Evolutionary conservation across 306 rosid species (phyloP).

Genomic region (Comarum palustre): DNA sequence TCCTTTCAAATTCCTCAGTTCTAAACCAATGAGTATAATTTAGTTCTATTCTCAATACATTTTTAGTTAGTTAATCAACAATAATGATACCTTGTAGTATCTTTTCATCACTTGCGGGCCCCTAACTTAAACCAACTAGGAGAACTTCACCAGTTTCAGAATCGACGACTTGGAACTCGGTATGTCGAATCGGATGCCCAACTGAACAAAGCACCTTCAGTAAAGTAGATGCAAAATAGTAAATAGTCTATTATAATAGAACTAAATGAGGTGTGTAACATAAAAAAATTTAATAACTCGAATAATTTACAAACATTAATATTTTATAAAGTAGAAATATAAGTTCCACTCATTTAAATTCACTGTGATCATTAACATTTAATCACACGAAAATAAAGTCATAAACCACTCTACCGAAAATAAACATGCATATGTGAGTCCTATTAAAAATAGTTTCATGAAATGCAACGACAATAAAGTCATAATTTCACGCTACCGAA

Average conservation of each 20-base stretch:
- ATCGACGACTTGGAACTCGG: slow-evolving; percentile 72
- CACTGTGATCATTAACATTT: too few relatives aligned
- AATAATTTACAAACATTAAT: too few relatives aligned
- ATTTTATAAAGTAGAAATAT: too few relatives aligned
- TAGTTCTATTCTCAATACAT: neutral
- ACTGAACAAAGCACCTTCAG: slow-evolving; percentile 90
- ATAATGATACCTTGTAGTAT: slow-evolving; percentile 72
- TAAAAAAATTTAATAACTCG: too few relatives aligned
- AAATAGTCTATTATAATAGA: slow-evolving; percentile 20
- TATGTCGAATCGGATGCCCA: slow-evolving; percentile 76
- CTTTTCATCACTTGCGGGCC: slow-evolving; percentile 94
- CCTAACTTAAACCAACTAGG: slow-evolving; percentile 68
- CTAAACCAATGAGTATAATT: neutral
- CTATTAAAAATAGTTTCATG: too few relatives aligned
- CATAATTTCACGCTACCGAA: too few relatives aligned
- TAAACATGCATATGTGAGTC: too few relatives aligned
- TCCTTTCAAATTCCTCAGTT: neutral
- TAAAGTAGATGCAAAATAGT: slow-evolving; percentile 28
- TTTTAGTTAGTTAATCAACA: neutral
- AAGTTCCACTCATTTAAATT: too few relatives aligned
- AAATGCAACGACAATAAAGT: too few relatives aligned
- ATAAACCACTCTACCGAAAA: too few relatives aligned
- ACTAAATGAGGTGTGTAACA: neutral
- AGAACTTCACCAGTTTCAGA: slow-evolving; percentile 68
- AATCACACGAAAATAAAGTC: too few relatives aligned